Percentiles rank a stretch among this genome's conserved stretches.
Evolutionary conservation across 2,329 filamentous ascomycete genomes (phyloP).

Genomic region (Alternaria hordeiaustralica): DNA sequence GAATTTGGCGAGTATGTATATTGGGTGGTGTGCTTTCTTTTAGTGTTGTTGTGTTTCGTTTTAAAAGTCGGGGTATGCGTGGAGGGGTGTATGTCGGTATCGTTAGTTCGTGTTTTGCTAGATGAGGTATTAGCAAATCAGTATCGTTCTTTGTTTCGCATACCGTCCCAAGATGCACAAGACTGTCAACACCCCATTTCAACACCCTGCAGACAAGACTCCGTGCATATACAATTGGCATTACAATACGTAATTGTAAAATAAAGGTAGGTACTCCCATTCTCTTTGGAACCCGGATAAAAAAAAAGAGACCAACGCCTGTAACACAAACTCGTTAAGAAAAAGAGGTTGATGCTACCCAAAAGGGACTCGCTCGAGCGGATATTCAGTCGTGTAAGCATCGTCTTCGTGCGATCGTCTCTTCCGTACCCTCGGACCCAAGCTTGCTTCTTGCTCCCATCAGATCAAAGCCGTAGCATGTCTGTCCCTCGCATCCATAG

Average conservation of each 20-base stretch:
- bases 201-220: not conserved
- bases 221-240: conserved; percentile 15
- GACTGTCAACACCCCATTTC: not conserved
- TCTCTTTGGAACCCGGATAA: not conserved
- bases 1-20: conserved; percentile 93
- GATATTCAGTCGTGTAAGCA: conserved; percentile 4
- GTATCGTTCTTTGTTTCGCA: not conserved
- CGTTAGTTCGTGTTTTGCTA: not conserved
- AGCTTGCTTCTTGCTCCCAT: not conserved
- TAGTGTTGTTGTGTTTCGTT: conserved; percentile 40
- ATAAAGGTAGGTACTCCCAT: conserved; percentile 6
- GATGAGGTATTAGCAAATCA: not conserved
- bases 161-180: not conserved
- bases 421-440: not conserved
- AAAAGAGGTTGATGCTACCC: conserved; percentile 11
- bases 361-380: conserved; percentile 4
- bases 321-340: conserved; percentile 2
- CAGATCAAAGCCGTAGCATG: conserved; percentile 5
- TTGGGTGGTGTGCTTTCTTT: conserved; percentile 84
- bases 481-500: not conserved
- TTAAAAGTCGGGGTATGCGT: not conserved
- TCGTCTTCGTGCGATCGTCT: conserved; percentile 6
- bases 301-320: conserved; percentile 4
- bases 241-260: conserved; percentile 16
- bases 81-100: not conserved